These are phyloP conservation scores for Phialophora verrucosa DNA, from an alignment of 2,329 filamentous ascomycete species.

Conservation along the genomic window DNA sequence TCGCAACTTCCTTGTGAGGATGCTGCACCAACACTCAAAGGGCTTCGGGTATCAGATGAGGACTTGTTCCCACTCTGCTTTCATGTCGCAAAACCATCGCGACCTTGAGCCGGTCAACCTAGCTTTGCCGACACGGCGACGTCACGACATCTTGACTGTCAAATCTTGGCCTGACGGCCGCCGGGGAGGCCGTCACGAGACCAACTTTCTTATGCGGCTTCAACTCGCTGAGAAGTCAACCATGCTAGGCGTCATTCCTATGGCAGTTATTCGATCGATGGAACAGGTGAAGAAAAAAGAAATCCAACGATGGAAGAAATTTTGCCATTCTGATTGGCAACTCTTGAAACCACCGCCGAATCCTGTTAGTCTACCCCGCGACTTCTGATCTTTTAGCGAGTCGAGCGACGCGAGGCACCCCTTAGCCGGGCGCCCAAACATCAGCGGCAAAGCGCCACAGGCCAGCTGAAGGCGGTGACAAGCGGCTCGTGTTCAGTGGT, in stretches of 20 bases:
- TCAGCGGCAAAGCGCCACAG: slow-evolving; percentile 1
- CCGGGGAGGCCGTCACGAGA: slow-evolving; percentile 12
- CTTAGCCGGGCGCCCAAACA: background rate
- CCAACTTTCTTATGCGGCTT: slow-evolving; percentile 9
- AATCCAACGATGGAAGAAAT: background rate
- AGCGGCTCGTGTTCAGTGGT: background rate
- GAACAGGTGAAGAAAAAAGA: slow-evolving; percentile 1
- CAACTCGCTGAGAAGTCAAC: background rate
- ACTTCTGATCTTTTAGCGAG: slow-evolving; percentile 7
- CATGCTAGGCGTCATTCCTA: background rate
- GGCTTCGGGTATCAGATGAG: background rate
- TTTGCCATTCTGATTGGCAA: background rate
- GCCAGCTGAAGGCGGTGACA: slow-evolving; percentile 8
- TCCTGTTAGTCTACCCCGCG: slow-evolving; percentile 9
- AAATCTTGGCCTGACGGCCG: background rate
- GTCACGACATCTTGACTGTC: slow-evolving; percentile 16
- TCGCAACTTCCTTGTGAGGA: slow-evolving; percentile 1
- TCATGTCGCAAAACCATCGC: background rate
- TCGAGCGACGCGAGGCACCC: background rate
- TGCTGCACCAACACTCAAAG: background rate
- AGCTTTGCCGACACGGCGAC: background rate
- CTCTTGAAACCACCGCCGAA: background rate
- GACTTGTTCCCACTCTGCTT: background rate
- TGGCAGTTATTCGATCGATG: background rate
- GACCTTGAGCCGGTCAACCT: background rate